Evolutionary conservation across 495 filamentous ascomycete genomes (phyloP).

Genomic region (Neurospora tetrasperma): DNA sequence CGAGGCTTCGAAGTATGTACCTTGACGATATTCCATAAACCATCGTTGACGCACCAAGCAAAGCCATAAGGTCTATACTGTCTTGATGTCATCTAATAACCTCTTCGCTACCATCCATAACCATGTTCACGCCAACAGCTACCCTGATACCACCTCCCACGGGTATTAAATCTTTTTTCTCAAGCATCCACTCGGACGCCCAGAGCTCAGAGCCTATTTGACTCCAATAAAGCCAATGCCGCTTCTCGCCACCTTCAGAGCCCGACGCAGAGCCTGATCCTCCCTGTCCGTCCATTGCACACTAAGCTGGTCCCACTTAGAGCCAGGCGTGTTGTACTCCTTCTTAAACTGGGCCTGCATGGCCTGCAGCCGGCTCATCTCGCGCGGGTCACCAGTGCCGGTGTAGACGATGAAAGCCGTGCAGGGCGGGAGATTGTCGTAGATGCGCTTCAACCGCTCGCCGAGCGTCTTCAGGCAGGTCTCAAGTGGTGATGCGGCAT

Average conservation of each 20-base stretch:
- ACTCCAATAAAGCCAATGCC: slow-evolving; percentile 77
- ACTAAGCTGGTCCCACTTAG: slow-evolving; percentile 78
- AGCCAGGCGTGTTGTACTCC: slow-evolving; percentile 58
- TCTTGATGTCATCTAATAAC: not conserved
- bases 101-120: not conserved
- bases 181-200: not conserved
- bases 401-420: slow-evolving; percentile 83
- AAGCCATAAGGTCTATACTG: not conserved
- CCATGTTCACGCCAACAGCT: not conserved
- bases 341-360: slow-evolving; percentile 63
- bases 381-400: slow-evolving; percentile 78
- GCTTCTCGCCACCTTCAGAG: slow-evolving; percentile 56
- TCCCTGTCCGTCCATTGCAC: slow-evolving; percentile 89
- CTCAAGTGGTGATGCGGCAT: slow-evolving; percentile 37
- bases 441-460: slow-evolving; percentile 54
- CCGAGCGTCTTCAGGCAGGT: slow-evolving; percentile 34
- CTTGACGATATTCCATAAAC: not conserved
- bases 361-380: slow-evolving; percentile 60
- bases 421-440: slow-evolving; percentile 67
- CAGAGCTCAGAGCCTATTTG: slow-evolving; percentile 35
- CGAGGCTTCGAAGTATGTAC: not conserved
- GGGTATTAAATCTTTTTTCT: not conserved
- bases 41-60: not conserved
- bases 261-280: slow-evolving; percentile 65
- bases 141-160: not conserved